phyloP scores from a whole-genome alignment of 768 basidiomycete genomes.

The Mrakia gelida region DNA sequence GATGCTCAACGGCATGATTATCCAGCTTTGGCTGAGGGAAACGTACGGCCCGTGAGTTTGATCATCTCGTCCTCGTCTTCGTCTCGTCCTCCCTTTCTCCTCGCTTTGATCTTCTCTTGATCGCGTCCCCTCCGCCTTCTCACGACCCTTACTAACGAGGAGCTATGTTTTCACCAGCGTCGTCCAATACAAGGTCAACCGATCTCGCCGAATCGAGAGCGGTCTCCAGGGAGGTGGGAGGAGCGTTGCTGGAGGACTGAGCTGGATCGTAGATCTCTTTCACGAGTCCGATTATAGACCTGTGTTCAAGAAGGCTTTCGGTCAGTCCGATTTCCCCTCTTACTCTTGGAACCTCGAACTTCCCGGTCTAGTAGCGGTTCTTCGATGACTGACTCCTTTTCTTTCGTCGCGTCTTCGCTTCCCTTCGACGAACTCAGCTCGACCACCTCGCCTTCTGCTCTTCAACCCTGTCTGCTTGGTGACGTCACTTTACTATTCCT shows the following conservation, averaged over 20 bases:
- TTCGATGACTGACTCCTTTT: too few species aligned
- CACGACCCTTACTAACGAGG: too few species aligned
- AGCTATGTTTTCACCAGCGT: not conserved
- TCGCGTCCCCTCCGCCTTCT: too few species aligned
- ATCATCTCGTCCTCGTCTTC: too few species aligned
- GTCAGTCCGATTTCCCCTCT: not conserved
- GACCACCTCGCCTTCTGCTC: constrained; percentile 19
- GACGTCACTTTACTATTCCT: constrained; percentile 9
- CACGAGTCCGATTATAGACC: not conserved
- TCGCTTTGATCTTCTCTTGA: too few species aligned
- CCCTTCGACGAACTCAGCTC: constrained; percentile 13
- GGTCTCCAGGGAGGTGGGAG: too few species aligned
- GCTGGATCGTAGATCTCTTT: constrained; percentile 15
- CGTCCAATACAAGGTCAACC: constrained; percentile 12
- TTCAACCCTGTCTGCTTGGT: constrained; percentile 13
- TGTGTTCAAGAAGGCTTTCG: constrained; percentile 21
- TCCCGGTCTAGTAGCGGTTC: too few species aligned
- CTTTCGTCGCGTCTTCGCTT: not conserved
- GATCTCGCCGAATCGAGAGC: not conserved
- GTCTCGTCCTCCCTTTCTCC: too few species aligned
- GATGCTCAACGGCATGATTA: not conserved
- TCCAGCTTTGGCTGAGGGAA: constrained; percentile 4
- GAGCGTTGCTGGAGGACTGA: not conserved
- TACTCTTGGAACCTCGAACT: too few species aligned
- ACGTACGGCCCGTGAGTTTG: not conserved